Conservation (phyloP, 108 stramenopile species). For the Skeletonema grethae region DNA sequence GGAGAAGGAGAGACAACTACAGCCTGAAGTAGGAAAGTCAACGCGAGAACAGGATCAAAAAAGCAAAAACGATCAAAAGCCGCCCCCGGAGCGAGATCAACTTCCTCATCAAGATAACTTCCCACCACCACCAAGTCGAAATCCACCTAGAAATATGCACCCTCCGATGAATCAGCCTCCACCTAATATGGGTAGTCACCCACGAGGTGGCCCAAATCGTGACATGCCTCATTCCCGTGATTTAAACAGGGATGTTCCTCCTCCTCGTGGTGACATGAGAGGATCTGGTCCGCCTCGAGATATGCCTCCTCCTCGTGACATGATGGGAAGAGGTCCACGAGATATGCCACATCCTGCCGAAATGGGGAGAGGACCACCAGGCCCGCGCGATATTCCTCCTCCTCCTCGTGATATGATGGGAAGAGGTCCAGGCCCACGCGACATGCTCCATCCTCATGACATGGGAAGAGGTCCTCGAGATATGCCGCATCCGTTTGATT, state of each 20-base stretch:
- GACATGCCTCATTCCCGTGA: background rate
- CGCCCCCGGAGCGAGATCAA: background rate
- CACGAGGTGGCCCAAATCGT: background rate
- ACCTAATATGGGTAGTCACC: background rate
- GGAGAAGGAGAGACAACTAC: conserved; percentile 24
- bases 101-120: background rate
- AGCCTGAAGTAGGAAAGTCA: background rate
- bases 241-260: conserved; percentile 5
- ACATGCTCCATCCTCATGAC: background rate
- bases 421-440: background rate
- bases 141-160: background rate
- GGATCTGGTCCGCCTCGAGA: background rate
- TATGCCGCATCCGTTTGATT: conserved; percentile 3
- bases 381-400: background rate
- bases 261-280: background rate
- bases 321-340: conserved; percentile 8
- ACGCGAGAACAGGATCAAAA: background rate
- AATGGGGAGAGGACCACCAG: background rate
- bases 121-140: background rate
- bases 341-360: conserved; percentile 2
- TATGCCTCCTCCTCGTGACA: conserved; percentile 4
- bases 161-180: conserved; percentile 2
- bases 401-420: conserved; percentile 1
- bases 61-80: background rate
- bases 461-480: background rate